Evolutionary conservation across 352 stramenopile species (phyloP).

Genomic region (Elongisporangium prolatum): DNA sequence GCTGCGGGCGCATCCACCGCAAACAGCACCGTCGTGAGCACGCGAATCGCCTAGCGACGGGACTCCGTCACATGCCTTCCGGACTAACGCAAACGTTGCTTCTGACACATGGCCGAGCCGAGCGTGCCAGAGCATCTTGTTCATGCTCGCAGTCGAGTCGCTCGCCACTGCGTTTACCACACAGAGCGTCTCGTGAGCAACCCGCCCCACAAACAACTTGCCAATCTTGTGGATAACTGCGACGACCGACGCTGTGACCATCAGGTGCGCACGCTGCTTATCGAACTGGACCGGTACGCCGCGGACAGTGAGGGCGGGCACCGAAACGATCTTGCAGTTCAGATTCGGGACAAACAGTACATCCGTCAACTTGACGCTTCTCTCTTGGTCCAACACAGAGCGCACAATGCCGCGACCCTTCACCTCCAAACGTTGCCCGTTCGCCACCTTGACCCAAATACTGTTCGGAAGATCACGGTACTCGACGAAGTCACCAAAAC

Average conservation of each 20-base stretch:
- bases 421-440: slow-evolving; percentile 10
- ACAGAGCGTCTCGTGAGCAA: slow-evolving; percentile 6
- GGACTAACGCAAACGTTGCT: too few species aligned
- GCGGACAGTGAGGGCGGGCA: slow-evolving; percentile 8
- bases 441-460: slow-evolving; percentile 11
- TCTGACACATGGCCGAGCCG: slow-evolving; percentile 14
- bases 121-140: slow-evolving; percentile 18
- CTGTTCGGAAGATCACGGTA: neutral
- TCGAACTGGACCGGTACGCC: slow-evolving; percentile 12
- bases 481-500: slow-evolving; percentile 11
- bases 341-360: slow-evolving; percentile 10
- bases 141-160: too few species aligned
- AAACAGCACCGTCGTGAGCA: too few species aligned
- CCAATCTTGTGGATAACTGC: slow-evolving; percentile 18
- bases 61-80: too few species aligned
- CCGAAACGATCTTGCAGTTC: slow-evolving; percentile 11
- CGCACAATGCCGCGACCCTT: slow-evolving; percentile 3
- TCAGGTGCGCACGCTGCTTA: slow-evolving; percentile 4
- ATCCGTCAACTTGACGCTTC: slow-evolving; percentile 4
- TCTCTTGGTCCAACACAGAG: too few species aligned
- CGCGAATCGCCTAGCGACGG: too few species aligned
- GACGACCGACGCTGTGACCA: slow-evolving; percentile 5
- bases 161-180: slow-evolving; percentile 3
- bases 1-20: too few species aligned
- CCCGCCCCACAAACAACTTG: slow-evolving; percentile 13